Evolutionary conservation across 441 rosid species (phyloP), one percentile per base, ranked within the genome.

Genomic region (Populus hybrid): DNA sequence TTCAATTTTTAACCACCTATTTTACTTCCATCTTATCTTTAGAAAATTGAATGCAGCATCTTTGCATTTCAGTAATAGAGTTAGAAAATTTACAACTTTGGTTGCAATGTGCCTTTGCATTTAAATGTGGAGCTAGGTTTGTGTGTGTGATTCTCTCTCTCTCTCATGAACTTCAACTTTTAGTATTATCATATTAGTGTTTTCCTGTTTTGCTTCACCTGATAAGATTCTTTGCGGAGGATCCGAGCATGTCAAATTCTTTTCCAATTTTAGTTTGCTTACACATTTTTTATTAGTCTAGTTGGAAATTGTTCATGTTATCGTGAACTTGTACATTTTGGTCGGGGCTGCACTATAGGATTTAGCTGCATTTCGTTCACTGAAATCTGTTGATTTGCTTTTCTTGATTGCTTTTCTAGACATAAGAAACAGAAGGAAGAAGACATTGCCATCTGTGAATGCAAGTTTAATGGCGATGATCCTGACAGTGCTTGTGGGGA

Each of bases 401-500:
- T 57, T 19, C 21, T 57, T 83, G 98, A 18, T 57, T 7, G 63
- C 23, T 57, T 57, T 57, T 57, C 10, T 57, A 57, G 94, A 74
- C 97, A 57, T 57, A 57, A 57, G 94, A 84, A 98, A 94, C 10
- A 57, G 63, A 57, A 57, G 63, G 63, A 57, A 57, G 63, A 57
- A 57, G 63, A 57, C 23, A 57, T 19, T 57, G 21, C 10, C 63
- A 57, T 57, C 23, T 57, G 63, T 5, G 95, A 85, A 70, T 95
- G 98, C 87, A 92, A 84, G 85, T 88, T 87, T 79, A 89, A 91
- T 57, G 63, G 21, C 10, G 19, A 18, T 57, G 63, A 57, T 74
- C 91, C 89, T 73, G 95, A 89, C 69, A 87, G 91, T 85, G 88
- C 97, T 0, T 94, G 98, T 79, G 97, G 97, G 3, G 98, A 95